Evolutionary conservation across 2,329 filamentous ascomycete genomes (phyloP), one percentile per base, ranked within the genome.

Genomic region (Scedosporium dehoogii): DNA sequence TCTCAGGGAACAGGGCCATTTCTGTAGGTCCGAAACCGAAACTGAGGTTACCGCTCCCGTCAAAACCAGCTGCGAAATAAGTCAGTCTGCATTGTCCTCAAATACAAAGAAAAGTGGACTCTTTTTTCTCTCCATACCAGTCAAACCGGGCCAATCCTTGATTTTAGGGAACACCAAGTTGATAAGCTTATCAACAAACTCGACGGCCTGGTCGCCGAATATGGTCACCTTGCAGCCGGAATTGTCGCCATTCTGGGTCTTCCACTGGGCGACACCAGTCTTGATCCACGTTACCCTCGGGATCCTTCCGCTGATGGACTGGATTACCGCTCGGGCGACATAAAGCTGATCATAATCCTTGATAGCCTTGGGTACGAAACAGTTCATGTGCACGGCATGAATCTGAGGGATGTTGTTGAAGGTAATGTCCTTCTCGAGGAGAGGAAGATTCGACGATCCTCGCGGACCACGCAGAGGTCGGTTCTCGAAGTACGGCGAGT

Each of bases 401-500:
- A 99, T 81, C 72, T 87, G 85, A 48, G 94, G 94, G 44, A 99
- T 83, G 74, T 96, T 96, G 70, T 84, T 85, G 81, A 92, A 97
- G 25, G 83, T 88, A 62, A 92, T 82, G 62, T 89, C 81, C 64
- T 84, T 81, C 76, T 92, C 91, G 62, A 96, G 71, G 65, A 92
- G 78, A 66, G 85, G 81, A 68, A 96, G 78, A 60, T 84, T 82
- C 66, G 90, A 85, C 4, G 75, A 76, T 67, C 94, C 94, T 70
- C 93, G 85, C 4, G 94, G 94, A 1, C 88, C 90, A 66, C 94
- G 87, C 67, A 90, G 84, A 4, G 90, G 89, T 69, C 94, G 84
- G 75, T 96, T 96, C 78, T 92, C 91, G 81, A 92, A 92, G 78
- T 99, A 99, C 2, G 93, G 94, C 6, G 91, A 96, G 60, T 88